Percentiles rank a stretch among this genome's conserved stretches.
phyloP scores from a whole-genome alignment of 192 early-diverging fungal species.

The Backusella parvicylindrica region DNA sequence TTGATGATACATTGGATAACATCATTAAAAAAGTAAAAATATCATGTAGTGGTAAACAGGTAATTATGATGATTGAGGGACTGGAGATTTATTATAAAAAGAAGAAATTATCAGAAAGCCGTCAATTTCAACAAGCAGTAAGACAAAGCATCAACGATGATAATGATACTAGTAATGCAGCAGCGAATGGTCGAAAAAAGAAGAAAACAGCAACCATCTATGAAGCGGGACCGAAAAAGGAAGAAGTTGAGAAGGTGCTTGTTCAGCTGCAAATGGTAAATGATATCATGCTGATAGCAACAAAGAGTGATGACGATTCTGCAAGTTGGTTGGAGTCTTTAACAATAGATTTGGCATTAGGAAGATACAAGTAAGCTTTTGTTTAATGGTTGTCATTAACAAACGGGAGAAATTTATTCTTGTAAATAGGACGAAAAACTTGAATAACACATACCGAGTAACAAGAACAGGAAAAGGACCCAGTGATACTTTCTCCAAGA shows the following conservation, averaged over 20 bases:
- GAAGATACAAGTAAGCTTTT: constrained; percentile 38
- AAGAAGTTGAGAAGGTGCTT: constrained; percentile 30
- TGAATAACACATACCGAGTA: constrained; percentile 21
- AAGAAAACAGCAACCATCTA: background rate
- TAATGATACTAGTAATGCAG: background rate
- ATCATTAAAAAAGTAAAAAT: constrained; percentile 18
- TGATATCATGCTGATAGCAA: constrained; percentile 32
- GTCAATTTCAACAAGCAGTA: constrained; percentile 29
- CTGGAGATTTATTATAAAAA: constrained; percentile 32
- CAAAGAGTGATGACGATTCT: constrained; percentile 35
- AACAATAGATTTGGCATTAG: constrained; percentile 34
- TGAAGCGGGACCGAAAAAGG: background rate
- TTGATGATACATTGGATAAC: constrained; percentile 3
- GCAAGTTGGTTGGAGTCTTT: constrained; percentile 28
- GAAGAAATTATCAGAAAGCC: constrained; percentile 10
- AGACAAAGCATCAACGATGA: background rate
- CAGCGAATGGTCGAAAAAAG: background rate
- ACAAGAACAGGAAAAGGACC: constrained; percentile 28
- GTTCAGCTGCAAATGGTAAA: constrained; percentile 33
- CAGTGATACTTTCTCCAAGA: constrained; percentile 36
- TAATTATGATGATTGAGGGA: constrained; percentile 41
- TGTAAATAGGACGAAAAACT: constrained; percentile 11
- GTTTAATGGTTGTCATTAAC: too few relatives aligned
- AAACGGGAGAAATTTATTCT: too few relatives aligned
- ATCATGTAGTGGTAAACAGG: constrained; percentile 7